Evolutionary conservation across 257 asterid genomes (phyloP).

Genomic region (Solanum chmielewskii): DNA sequence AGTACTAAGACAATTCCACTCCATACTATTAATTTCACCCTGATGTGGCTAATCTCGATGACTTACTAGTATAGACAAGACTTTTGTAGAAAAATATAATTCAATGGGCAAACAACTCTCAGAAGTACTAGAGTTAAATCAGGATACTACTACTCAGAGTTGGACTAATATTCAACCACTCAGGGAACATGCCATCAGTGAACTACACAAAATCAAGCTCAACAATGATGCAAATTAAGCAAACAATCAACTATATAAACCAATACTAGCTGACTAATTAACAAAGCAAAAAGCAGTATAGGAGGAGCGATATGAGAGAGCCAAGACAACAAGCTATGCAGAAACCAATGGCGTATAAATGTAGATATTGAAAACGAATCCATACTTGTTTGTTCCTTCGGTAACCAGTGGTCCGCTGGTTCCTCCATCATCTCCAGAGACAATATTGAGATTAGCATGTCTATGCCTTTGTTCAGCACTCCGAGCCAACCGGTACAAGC

Average conservation of each 20-base stretch:
- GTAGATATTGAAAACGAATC: neutral
- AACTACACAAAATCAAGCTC: neutral
- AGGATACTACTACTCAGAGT: neutral
- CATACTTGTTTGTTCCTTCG: slow-evolving; percentile 53
- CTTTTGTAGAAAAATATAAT: neutral
- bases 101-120: neutral
- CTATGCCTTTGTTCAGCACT: slow-evolving; percentile 77
- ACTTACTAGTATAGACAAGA: neutral
- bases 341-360: neutral
- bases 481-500: slow-evolving; percentile 78
- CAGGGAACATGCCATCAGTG: neutral
- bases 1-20: neutral
- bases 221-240: neutral
- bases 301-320: neutral
- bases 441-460: slow-evolving; percentile 14
- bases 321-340: neutral
- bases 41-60: neutral
- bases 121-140: neutral
- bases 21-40: neutral
- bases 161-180: neutral
- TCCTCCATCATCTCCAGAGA: slow-evolving; percentile 32
- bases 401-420: slow-evolving; percentile 22
- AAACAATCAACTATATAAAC: neutral
- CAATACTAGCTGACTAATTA: neutral
- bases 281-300: neutral